Base-by-base conservation (phyloP, 2,329 filamentous ascomycete genomes). In the Grosmannia serpens region DNA sequence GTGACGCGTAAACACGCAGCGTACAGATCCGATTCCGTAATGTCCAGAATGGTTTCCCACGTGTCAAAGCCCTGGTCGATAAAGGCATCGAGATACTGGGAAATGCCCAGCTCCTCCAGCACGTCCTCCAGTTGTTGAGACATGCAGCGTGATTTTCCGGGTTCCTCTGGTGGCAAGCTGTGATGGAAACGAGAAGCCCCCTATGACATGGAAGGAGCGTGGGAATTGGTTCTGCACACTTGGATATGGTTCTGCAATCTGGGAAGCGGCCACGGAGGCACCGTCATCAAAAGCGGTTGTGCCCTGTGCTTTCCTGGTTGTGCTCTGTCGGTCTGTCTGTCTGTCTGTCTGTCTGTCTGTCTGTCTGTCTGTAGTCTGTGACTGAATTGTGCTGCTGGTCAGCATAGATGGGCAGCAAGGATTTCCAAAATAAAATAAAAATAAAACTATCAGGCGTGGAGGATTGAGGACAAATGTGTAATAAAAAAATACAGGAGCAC, bases 1-100 rank as follows among this genome's bases (percentile, higher is more conserved):
- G 49, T 27, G 35, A 27, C 13, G 22, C n/a, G 41, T n/a, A 33
- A 22, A 5, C n/a, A 73, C 84, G 29, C 47, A 26, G 46, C 46
- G 69, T 71, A 90, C 86, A 94, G 77, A 67, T 94, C 89, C 27
- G 87, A 88, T 71, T 92, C 89, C 61, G 88, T 90, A 57, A 94
- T 91, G 67, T 92, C 88, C 55, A 91, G 76, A 58, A 92, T 85
- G 1, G 86, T 91, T 38, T 90, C 87, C 89, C 89, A 92, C 13
- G 85, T 84, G 70, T 94, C 89, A 70, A 94, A 94, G 3, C 89
- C 89, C 71, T 92, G 88, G 57, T 88, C 83, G 50, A 89, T 69
- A 65, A 94, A 88, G 58, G 77, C 73, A 64, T 85, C 78, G 60
- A 88, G 80, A 73, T 94, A 92, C 72, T 91, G 87, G 73, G 82